Evolutionary conservation across 1,284 basidiomycete genomes (phyloP), one percentile per base, ranked within the genome.

Genomic region (Macrocystidia cucumis): DNA sequence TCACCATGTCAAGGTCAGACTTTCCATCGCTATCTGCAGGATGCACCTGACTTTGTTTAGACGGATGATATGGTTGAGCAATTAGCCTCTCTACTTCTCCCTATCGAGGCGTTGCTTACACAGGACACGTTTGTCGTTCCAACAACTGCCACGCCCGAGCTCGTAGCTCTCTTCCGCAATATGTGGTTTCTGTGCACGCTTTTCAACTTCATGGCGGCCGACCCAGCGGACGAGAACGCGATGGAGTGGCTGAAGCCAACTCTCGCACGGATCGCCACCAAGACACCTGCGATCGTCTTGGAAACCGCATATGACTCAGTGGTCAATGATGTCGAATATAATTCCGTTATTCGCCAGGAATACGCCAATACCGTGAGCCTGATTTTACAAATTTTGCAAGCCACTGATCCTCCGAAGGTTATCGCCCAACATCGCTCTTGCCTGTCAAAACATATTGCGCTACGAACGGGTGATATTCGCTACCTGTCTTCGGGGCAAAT

Each of bases 171-270:
- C 12, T 98, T 97, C 72, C 77, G 93, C 31, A 92, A 91, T 55
- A 73, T 93, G 62, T 98, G 95, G 95, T 91, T 96, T 60, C 62
- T 97, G 9, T 91, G 88, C 49, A 76, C 87, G 12, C 69, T 97
- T 9, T 91, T 92, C 50, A 78, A 84, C 23, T 84, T 91, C 45
- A 80, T 65, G 57, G 38, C 64, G 44, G 42, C 56, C 41, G 57
- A 74, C 50, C 56, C 70, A 41, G 57, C 63, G 40, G 70, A 74
- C 32, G 67, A 64, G 27, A 66, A 67, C 24, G 78, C 84, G 4
- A 80, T 82, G 63, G 74, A 80, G 26, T 87, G 86, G 80, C 72
- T 86, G 37, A 68, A 71, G 34, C 79, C 82, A 17, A 83, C 88
- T 1, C 68, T 98, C 14, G 69, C 74, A 17, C 75, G 80, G 13